A percentile compares a stretch with the other conserved stretches of the same genome.
phyloP scores from a whole-genome alignment of 2,329 filamentous ascomycete species.

The Ambrosiella cleistominuta region DNA sequence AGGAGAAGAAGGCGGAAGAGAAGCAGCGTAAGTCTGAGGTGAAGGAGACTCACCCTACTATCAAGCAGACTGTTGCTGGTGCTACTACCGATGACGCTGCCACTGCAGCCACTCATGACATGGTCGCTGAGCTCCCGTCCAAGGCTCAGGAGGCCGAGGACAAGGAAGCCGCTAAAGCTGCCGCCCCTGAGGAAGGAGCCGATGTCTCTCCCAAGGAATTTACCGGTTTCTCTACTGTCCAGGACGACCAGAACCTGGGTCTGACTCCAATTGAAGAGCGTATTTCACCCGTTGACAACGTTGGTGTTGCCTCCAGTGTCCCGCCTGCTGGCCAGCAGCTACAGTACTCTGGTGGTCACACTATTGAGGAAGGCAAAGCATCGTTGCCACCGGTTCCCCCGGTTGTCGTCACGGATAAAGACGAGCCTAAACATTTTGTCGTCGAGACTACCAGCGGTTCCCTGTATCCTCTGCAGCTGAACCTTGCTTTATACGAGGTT shows the following conservation, averaged over 20 bases:
- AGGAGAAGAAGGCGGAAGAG: conserved; percentile 30
- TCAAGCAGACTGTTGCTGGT: background rate
- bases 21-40: conserved; percentile 22
- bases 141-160: background rate
- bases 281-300: background rate
- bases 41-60: conserved; percentile 16
- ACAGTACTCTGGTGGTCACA: background rate
- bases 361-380: background rate
- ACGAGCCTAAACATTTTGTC: background rate
- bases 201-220: conserved; percentile 5
- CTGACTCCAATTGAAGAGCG: background rate
- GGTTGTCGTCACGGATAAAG: background rate
- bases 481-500: background rate
- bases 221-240: background rate
- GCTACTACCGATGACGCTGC: background rate
- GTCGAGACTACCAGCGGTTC: background rate
- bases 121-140: background rate
- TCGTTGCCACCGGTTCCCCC: background rate
- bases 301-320: background rate
- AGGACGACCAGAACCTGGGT: background rate
- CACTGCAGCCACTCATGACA: background rate
- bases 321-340: background rate
- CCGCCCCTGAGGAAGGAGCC: background rate
- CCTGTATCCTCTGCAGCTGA: conserved; percentile 9
- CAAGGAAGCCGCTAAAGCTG: background rate